Evolutionary conservation across 2,329 filamentous ascomycete species (phyloP).

Genomic region (Ophiostoma sp.): DNA sequence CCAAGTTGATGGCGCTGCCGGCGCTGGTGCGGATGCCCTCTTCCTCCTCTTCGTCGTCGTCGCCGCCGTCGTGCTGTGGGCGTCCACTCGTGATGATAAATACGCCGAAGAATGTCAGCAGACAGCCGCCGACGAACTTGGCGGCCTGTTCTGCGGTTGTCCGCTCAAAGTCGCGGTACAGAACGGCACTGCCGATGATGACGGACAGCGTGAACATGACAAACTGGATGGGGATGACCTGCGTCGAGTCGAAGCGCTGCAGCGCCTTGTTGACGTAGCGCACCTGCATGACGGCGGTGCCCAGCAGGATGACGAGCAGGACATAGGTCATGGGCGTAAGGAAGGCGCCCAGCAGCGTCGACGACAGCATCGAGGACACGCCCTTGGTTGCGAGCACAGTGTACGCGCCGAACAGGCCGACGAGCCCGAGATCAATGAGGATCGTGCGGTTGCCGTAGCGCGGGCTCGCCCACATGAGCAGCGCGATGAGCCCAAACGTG

Average conservation of each 20-base stretch:
- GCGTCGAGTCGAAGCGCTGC: conserved; percentile 91
- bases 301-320: conserved; percentile 70
- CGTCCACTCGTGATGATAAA: conserved; percentile 91
- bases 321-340: conserved; percentile 88
- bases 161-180: conserved; percentile 92
- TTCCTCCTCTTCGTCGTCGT: conserved; percentile 56
- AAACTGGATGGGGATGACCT: conserved; percentile 97
- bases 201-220: conserved; percentile 94
- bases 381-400: conserved; percentile 97
- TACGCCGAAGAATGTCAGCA: conserved; percentile 92
- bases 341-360: conserved; percentile 80
- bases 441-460: conserved; percentile 81
- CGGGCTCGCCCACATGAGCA: conserved; percentile 75
- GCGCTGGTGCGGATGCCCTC: conserved; percentile 48
- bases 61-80: conserved; percentile 51
- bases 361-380: conserved; percentile 89
- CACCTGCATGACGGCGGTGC: conserved; percentile 91
- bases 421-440: conserved; percentile 85
- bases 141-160: conserved; percentile 65
- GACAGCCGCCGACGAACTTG: conserved; percentile 86
- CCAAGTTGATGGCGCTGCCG: conserved; percentile 54
- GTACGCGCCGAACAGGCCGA: conserved; percentile 91
- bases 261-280: conserved; percentile 86
- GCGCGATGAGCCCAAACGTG: conserved; percentile 65
- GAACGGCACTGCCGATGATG: conserved; percentile 84